A percentile compares a stretch with the other conserved stretches of the same genome.
phyloP scores from a whole-genome alignment of 345 rosid species.

The Tarenaya hassleriana region DNA sequence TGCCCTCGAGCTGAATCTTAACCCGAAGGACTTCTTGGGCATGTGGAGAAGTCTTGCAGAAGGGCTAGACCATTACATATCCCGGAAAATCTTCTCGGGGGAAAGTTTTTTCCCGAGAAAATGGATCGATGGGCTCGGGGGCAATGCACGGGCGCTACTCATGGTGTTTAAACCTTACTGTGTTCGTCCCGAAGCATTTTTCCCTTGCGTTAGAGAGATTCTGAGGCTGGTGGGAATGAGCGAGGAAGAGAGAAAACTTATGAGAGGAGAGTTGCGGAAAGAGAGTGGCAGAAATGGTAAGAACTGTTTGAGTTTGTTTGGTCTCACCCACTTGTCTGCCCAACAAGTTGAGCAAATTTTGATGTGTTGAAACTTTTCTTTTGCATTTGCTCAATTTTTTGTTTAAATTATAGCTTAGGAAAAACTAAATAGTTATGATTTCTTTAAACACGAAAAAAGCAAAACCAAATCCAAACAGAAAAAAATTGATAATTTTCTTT shows the following conservation, averaged over 20 bases:
- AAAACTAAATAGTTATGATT: too few relatives aligned
- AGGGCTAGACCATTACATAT: constrained; percentile 65
- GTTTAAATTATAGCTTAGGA: too few relatives aligned
- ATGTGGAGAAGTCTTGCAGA: constrained; percentile 70
- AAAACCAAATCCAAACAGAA: too few relatives aligned
- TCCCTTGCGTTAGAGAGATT: constrained; percentile 58
- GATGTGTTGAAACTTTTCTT: too few relatives aligned
- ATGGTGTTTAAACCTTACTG: constrained; percentile 54
- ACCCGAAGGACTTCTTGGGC: constrained; percentile 62
- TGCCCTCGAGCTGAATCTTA: constrained; percentile 36
- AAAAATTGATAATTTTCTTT: too few relatives aligned
- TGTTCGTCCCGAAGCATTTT: constrained; percentile 62
- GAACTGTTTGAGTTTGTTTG: constrained; percentile 29
- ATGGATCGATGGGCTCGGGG: constrained; percentile 39
- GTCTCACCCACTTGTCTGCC: constrained; percentile 41
- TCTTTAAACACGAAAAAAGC: too few relatives aligned
- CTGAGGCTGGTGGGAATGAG: constrained; percentile 45
- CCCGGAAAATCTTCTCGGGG: constrained; percentile 31
- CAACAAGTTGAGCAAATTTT: constrained; percentile 43
- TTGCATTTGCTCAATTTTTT: too few relatives aligned
- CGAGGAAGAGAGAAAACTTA: constrained; percentile 33
- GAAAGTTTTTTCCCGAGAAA: constrained; percentile 25
- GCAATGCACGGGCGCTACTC: constrained; percentile 46
- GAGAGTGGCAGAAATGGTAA: constrained; percentile 24
- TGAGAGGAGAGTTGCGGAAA: constrained; percentile 31